A percentile compares a stretch with the other conserved stretches of the same genome.
These are phyloP conservation scores for Tetrahymena elliotti DNA, from an alignment of 73 alveolate species.

Conservation along the genomic window DNA sequence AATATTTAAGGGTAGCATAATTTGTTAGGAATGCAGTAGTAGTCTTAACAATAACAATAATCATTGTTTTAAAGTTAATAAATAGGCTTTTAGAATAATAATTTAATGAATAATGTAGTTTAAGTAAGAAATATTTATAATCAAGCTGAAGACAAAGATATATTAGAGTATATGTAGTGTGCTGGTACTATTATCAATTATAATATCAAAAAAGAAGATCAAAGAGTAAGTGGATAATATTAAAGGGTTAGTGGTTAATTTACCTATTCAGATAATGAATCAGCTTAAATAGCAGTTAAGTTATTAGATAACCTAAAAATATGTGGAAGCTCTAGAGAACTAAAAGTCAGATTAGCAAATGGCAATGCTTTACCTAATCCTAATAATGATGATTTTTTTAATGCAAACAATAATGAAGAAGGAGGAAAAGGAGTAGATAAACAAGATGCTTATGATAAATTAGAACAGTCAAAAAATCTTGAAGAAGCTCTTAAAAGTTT, in stretches of 20 bases:
- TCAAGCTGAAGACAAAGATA: background rate
- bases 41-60: background rate
- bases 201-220: background rate
- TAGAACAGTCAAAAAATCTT: background rate
- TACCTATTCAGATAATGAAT: background rate
- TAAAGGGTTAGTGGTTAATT: background rate
- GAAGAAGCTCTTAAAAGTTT: background rate
- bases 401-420: background rate
- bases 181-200: background rate
- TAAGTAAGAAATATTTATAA: background rate
- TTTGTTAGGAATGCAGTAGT: background rate
- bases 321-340: background rate
- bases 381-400: background rate
- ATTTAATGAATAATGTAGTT: background rate
- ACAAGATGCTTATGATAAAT: background rate
- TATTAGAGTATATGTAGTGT: background rate
- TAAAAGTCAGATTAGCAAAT: background rate
- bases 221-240: background rate
- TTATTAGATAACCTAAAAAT: background rate
- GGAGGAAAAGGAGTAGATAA: background rate
- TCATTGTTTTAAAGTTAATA: background rate
- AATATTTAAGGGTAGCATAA: background rate
- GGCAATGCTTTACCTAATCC: background rate
- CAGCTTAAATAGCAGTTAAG: background rate
- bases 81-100: background rate